These are phyloP conservation scores for Kwoniella sp. DNA, from an alignment of 768 basidiomycete species.

Conservation along the genomic window DNA sequence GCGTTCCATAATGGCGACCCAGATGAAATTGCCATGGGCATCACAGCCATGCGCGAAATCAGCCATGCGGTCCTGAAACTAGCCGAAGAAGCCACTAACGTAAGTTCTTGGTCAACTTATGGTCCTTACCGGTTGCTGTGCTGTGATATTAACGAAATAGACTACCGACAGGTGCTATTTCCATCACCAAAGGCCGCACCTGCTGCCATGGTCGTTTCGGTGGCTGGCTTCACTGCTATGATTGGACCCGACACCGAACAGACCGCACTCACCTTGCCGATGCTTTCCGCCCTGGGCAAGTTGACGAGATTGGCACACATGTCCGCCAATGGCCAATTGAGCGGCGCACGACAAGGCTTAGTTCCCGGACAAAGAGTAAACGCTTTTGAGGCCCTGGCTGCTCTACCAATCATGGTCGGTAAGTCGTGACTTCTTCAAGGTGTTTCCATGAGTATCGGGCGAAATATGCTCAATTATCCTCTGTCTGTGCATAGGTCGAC, in stretches of 20 bases:
- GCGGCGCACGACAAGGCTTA: not conserved
- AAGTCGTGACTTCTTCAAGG: slow-evolving; percentile 4
- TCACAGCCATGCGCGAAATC: slow-evolving; percentile 21
- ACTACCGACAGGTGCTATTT: slow-evolving; percentile 6
- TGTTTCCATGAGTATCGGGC: not conserved
- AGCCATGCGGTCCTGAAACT: slow-evolving; percentile 7
- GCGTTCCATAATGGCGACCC: slow-evolving; percentile 36
- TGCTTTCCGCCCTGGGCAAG: slow-evolving; percentile 19
- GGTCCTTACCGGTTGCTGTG: slow-evolving; percentile 2
- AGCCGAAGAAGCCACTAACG: slow-evolving; percentile 20
- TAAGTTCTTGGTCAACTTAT: slow-evolving; percentile 7
- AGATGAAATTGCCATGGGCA: slow-evolving; percentile 25
- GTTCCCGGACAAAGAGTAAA: slow-evolving; percentile 12
- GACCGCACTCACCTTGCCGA: slow-evolving; percentile 10
- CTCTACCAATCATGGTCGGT: slow-evolving; percentile 38
- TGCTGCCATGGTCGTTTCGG: slow-evolving; percentile 22
- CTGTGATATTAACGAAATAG: too few relatives aligned
- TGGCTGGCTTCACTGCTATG: slow-evolving; percentile 17
- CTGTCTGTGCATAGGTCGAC: slow-evolving; percentile 31
- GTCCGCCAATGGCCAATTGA: slow-evolving; percentile 12
- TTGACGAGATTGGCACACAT: slow-evolving; percentile 18
- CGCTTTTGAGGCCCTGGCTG: slow-evolving; percentile 29
- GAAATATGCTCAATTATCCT: too few relatives aligned
- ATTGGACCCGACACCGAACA: slow-evolving; percentile 27
- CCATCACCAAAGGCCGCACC: slow-evolving; percentile 14